Base-by-base conservation (phyloP, 345 rosid species). In the Eucalyptus brandiana region DNA sequence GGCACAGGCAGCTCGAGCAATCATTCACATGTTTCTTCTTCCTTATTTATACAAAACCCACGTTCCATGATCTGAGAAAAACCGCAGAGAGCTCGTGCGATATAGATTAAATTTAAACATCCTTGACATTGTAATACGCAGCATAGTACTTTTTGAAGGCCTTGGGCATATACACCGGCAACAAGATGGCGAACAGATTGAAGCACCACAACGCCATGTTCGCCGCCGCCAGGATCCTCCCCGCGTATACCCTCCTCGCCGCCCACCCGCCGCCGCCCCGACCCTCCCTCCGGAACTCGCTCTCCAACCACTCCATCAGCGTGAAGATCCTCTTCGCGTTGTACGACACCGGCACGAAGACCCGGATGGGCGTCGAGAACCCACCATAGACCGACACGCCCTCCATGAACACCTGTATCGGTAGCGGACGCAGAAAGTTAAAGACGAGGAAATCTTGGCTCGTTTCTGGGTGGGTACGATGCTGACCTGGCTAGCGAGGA, bases 381-480 rank as follows among this genome's bases (percentile, higher is more conserved):
- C 92, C 88, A 42, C 88, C 94, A 1, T 96, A 94, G 86, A 91
- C 93, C 12, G 97, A 95, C 62, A 97, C 88, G 5, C 99, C 99
- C 88, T 98, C 99, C 98, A 96, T 95, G 93, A 96, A 96, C 86
- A 96, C 94, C 92, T 98, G 99, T 89, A 94, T 92, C 4, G 96
- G 85, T 6, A 30, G 30, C 85, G 47, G 47, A 21, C 47, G 47
- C 83, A 76, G 83, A 76, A 23, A 6, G 4, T 76, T 21, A 21
- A 23, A 23, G 15, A 76, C 85, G 26, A 53, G 85, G 47, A 76
- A 76, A 40, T 76, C 28, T 21, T 5, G 47, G 83, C 12, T 72
- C 44, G 42, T 72, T 34, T 72, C 81, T 9, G 26, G 44, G 58
- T 53, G 11, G 58, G 47, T 76, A 2, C 9, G 83, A 40, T 76